Evolutionary conservation across 441 rosid species (phyloP).

Genomic region (Gossypium trilobum): DNA sequence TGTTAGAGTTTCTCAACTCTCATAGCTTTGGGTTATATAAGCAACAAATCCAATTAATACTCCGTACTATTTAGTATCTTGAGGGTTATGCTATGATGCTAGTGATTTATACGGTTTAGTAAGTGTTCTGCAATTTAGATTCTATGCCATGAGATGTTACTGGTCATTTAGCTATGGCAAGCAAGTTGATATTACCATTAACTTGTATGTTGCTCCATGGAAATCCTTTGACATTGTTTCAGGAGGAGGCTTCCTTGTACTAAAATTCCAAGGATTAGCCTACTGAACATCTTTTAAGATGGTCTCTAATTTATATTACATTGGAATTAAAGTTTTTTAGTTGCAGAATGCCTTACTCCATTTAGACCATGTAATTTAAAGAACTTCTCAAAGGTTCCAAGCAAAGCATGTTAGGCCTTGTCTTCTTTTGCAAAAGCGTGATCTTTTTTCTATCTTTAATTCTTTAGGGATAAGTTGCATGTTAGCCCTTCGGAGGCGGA

Average conservation of each 20-base stretch:
- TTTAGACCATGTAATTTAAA: not conserved
- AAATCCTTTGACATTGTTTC: not conserved
- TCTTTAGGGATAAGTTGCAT: not conserved
- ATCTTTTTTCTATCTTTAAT: not conserved
- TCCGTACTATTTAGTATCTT: not conserved
- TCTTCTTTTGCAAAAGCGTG: not conserved
- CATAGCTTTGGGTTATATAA: not conserved
- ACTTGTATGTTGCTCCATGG: not conserved
- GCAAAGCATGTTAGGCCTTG: not conserved
- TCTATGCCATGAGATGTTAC: not conserved
- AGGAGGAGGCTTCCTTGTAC: not conserved
- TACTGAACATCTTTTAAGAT: not conserved
- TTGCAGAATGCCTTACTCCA: not conserved
- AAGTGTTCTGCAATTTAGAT: not conserved
- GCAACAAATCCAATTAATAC: not conserved
- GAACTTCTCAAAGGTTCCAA: not conserved
- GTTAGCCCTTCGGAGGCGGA: not conserved
- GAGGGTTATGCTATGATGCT: not conserved
- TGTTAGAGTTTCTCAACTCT: not conserved
- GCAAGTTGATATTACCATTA: constrained; percentile 1
- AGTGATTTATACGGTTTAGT: not conserved
- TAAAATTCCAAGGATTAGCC: not conserved
- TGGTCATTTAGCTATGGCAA: not conserved
- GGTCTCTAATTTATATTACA: not conserved
- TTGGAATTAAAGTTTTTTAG: not conserved